These are phyloP conservation scores for Saksenaea oblongispora DNA, from an alignment of 371 early-diverging fungal genomes.

Conservation along the genomic window DNA sequence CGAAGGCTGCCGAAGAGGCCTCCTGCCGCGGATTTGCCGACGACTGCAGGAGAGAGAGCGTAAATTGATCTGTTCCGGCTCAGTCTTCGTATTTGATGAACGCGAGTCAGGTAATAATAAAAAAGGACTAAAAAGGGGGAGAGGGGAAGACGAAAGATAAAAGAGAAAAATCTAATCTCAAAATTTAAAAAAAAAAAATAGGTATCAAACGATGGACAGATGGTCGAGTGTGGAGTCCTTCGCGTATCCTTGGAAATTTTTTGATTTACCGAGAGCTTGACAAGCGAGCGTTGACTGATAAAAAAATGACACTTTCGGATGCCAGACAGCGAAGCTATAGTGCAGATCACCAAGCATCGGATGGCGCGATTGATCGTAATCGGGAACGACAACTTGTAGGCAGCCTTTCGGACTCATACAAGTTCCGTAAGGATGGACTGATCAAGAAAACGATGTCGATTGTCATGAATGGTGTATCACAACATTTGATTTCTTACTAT, in stretches of 20 bases:
- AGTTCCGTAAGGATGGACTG: slow-evolving; percentile 78
- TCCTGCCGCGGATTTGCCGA: slow-evolving; percentile 65
- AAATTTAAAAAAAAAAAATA: slow-evolving; percentile 3
- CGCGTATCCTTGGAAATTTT: slow-evolving; percentile 66
- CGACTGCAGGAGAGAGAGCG: slow-evolving; percentile 75
- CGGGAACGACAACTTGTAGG: slow-evolving; percentile 62
- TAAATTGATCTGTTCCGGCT: slow-evolving; percentile 65
- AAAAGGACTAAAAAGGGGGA: not conserved
- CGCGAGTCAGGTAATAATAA: slow-evolving; percentile 64
- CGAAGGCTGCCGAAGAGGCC: slow-evolving; percentile 71
- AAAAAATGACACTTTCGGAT: slow-evolving; percentile 21
- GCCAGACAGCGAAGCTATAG: slow-evolving; percentile 29
- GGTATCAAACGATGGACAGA: slow-evolving; percentile 82
- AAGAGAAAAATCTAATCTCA: not conserved
- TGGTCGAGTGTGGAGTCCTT: slow-evolving; percentile 70
- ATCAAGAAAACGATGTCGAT: slow-evolving; percentile 88
- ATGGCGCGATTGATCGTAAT: slow-evolving; percentile 32
- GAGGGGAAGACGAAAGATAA: not conserved
- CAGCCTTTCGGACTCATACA: slow-evolving; percentile 61
- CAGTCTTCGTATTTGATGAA: slow-evolving; percentile 79
- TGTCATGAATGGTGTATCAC: slow-evolving; percentile 71
- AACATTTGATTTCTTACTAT: slow-evolving; percentile 87
- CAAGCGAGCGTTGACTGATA: slow-evolving; percentile 33
- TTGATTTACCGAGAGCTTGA: slow-evolving; percentile 64
- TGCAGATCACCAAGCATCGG: slow-evolving; percentile 21